phyloP scores from a whole-genome alignment of 2,329 filamentous ascomycete genomes.

The Plenodomus tracheiphilus region DNA sequence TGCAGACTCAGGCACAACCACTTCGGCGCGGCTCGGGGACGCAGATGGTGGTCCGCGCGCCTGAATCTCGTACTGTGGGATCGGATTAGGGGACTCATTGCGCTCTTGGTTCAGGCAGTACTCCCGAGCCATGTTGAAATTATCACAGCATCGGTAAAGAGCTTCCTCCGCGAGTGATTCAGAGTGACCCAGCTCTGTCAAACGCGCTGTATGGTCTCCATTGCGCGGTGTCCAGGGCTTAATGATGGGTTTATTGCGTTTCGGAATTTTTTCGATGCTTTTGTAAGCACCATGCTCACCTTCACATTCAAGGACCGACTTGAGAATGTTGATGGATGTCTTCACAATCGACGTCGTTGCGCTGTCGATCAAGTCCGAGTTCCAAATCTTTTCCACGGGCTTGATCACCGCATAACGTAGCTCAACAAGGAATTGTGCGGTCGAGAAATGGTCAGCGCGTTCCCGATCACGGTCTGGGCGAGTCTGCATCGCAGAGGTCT shows the following conservation, averaged over 20 bases:
- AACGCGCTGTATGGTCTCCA: constrained; percentile 47
- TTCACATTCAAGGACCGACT: constrained; percentile 75
- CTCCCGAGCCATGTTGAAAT: constrained; percentile 62
- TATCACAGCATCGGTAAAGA: constrained; percentile 78
- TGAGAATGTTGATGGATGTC: constrained; percentile 80
- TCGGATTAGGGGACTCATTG: constrained; percentile 65
- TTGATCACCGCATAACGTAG: constrained; percentile 79
- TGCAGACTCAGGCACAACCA: constrained; percentile 35
- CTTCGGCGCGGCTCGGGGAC: constrained; percentile 39
- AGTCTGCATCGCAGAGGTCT: constrained; percentile 60
- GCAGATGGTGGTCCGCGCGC: constrained; percentile 31
- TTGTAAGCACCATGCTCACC: constrained; percentile 68
- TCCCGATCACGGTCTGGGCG: constrained; percentile 58
- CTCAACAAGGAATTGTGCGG: constrained; percentile 82
- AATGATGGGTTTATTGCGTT: constrained; percentile 49
- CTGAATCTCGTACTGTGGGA: constrained; percentile 56
- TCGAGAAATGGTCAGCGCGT: constrained; percentile 64
- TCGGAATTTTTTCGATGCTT: constrained; percentile 62
- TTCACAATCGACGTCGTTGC: constrained; percentile 76
- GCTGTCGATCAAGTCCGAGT: constrained; percentile 80
- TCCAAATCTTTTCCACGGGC: constrained; percentile 78
- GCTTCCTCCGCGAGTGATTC: constrained; percentile 74
- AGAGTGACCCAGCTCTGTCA: constrained; percentile 55
- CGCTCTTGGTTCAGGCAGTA: constrained; percentile 72
- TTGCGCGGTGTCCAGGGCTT: constrained; percentile 58